Base-by-base conservation (phyloP, 768 basidiomycete genomes). In the Cubamyces sp. region DNA sequence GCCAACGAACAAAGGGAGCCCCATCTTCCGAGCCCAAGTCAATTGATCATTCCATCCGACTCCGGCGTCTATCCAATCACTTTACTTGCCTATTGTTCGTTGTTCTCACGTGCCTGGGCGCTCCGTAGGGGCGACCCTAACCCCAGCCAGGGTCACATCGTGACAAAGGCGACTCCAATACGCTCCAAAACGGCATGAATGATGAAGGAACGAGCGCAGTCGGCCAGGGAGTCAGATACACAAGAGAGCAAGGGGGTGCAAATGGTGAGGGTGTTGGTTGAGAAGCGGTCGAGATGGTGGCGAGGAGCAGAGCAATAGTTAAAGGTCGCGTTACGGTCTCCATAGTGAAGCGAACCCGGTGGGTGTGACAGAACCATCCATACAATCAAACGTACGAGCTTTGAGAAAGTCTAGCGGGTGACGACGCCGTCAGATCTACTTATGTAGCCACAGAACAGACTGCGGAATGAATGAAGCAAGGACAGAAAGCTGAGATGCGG, bases 71-170 rank as follows among this genome's bases (percentile, higher is more conserved):
- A 30, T 51, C 39, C 45, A 45, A 45, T 46, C 54, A 56, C 54
- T 34, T 18, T 45, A 42, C 57, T 28, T 59, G 49, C 57, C 57
- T 51, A 57, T 62, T 62, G 61, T 62, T n/a, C 55, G 6, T 9
- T 1, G 1, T 34, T n/a, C n/a, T 56, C 61, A 62, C 61, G 61
- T 62, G 61, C 54, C 61, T 40, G 54, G n/a, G 34, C 6, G 26
- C 54, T 41, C 41, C 47, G n/a, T 14, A n/a, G n/a, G n/a, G n/a
- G 7, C 0, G 42, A 55, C 61, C 55, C 55, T 57, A 62, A 62
- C 55, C 61, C 18, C 28, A 52, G 5, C 1, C 30, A 26, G 18
- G 19, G 61, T 62, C 61, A 62, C 61, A 43, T n/a, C 30, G 54
- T 62, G 61, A 62, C 61, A 51, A 11, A 23, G n/a, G 16, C 48